These are phyloP conservation scores for Straminergon stramineum DNA, from an alignment of 225 moss, liverwort and hornwort genomes.

Conservation along the genomic window DNA sequence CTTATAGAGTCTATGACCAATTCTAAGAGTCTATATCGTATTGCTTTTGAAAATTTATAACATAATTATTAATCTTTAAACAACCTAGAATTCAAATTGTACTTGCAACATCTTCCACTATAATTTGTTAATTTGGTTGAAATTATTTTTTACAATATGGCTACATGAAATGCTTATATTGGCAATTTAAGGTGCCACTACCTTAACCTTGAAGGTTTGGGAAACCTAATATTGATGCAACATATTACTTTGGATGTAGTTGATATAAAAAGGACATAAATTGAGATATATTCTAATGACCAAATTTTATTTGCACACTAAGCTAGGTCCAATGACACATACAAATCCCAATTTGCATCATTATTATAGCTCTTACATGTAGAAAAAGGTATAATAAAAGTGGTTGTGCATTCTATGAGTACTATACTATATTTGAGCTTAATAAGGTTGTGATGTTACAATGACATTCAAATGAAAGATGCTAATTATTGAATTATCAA, in stretches of 20 bases:
- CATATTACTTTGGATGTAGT: background rate
- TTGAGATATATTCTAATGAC: background rate
- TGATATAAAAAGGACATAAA: background rate
- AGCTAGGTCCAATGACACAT: accelerated
- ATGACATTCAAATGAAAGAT: background rate
- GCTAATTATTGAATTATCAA: too few species aligned
- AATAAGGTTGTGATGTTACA: background rate
- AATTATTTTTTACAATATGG: background rate
- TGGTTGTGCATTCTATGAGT: accelerated
- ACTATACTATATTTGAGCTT: background rate
- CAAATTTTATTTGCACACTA: accelerated
- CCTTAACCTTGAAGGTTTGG: too few species aligned
- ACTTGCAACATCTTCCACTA: background rate
- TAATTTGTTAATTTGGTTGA: background rate
- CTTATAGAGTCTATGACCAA: background rate
- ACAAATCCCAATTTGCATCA: background rate
- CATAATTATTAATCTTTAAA: background rate
- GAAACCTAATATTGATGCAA: accelerated
- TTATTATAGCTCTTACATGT: background rate
- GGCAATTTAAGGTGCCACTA: background rate
- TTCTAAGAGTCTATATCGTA: background rate
- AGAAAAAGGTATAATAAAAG: too few species aligned
- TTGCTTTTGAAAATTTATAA: background rate
- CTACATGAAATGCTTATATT: background rate
- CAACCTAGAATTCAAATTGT: background rate